A percentile compares a stretch with the other conserved stretches of the same genome.
phyloP scores from a whole-genome alignment of 73 alveolate genomes.

The Blepharisma japonicum region DNA sequence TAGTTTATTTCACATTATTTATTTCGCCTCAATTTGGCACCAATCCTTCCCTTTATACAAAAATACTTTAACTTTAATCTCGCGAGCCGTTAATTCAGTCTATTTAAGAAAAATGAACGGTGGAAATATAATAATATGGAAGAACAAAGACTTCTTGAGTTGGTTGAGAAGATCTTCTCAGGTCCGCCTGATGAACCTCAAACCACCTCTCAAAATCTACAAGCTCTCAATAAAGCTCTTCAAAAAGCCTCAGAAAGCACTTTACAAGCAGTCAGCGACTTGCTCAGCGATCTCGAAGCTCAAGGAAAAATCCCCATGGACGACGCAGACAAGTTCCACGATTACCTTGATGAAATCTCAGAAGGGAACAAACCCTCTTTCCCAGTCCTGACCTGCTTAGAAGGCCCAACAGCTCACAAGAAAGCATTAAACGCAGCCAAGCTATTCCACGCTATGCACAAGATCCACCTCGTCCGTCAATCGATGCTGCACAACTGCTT shows the following conservation, averaged over 20 bases:
- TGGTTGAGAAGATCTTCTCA: conserved; percentile 17
- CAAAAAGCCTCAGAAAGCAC: not conserved
- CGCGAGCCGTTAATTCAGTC: no score
- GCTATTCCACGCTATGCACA: conserved; percentile 6
- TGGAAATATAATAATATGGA: conserved; percentile 16
- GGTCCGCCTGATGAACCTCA: conserved; percentile 24
- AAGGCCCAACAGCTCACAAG: not conserved
- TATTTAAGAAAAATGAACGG: not conserved
- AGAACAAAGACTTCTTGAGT: not conserved
- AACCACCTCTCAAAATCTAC: not conserved
- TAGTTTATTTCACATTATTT: no score
- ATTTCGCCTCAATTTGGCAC: no score
- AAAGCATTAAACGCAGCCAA: not conserved
- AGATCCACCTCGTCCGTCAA: not conserved
- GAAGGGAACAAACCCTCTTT: not conserved
- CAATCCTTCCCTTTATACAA: no score
- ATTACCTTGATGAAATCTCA: not conserved
- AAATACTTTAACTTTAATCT: no score
- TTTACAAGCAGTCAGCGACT: not conserved
- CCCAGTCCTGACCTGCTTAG: not conserved
- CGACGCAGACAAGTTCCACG: not conserved
- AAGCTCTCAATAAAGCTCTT: not conserved
- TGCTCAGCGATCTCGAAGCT: not conserved
- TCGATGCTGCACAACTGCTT: not conserved
- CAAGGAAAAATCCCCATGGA: not conserved